phyloP scores from a whole-genome alignment of 2,329 filamentous ascomycete species.

The Basipetospora chlamydospora region DNA sequence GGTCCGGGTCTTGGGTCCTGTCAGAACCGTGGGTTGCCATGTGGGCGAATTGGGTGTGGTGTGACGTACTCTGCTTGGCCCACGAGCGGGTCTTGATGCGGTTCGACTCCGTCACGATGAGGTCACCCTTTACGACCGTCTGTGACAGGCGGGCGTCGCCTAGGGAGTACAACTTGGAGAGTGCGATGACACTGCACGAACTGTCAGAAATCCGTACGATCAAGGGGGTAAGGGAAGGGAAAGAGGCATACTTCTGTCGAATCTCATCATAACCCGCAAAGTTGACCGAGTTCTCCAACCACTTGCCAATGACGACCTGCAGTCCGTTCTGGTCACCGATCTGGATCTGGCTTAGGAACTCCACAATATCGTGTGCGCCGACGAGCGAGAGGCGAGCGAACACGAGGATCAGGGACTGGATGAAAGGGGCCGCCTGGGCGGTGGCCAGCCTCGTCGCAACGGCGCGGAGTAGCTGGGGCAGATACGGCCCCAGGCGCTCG shows the following conservation, averaged over 20 bases:
- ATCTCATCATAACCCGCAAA: constrained; percentile 99
- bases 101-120: constrained; percentile 66
- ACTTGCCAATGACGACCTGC: constrained; percentile 80
- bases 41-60: too few relatives aligned
- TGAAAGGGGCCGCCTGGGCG: constrained; percentile 75
- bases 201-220: constrained; percentile 8
- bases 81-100: constrained; percentile 89
- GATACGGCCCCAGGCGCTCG: constrained; percentile 76
- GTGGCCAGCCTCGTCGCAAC: constrained; percentile 74
- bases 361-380: constrained; percentile 76
- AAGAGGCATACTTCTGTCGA: constrained; percentile 75
- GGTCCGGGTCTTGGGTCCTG: constrained; percentile 54
- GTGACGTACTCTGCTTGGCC: constrained; percentile 56
- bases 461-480: constrained; percentile 75
- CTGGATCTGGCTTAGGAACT: constrained; percentile 75
- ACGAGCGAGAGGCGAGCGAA: constrained; percentile 82
- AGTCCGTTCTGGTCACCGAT: constrained; percentile 72
- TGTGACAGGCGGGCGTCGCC: constrained; percentile 67
- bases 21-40: constrained; percentile 4
- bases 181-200: constrained; percentile 59
- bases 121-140: constrained; percentile 79
- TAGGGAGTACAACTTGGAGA: constrained; percentile 80
- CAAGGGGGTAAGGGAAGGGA: not conserved
- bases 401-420: constrained; percentile 88
- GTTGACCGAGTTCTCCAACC: constrained; percentile 91